These are phyloP conservation scores for Auricularia sp. DNA, from an alignment of 768 basidiomycete genomes.

Conservation along the genomic window DNA sequence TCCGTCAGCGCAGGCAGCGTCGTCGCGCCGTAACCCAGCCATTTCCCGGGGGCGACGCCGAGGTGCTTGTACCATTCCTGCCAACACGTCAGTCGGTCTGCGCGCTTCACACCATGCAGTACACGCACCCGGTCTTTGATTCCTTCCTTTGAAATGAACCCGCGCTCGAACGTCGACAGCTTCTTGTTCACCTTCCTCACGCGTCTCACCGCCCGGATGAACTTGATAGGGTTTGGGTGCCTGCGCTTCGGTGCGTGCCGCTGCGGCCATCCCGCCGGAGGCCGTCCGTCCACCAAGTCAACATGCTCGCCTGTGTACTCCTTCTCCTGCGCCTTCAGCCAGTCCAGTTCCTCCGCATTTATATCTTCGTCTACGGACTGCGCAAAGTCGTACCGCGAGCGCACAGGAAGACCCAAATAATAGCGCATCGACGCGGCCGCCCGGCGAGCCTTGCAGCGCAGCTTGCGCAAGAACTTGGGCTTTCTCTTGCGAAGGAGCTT, in stretches of 20 bases:
- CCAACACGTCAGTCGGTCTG: neutral
- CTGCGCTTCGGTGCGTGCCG: neutral
- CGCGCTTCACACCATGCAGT: neutral
- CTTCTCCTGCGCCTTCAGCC: neutral
- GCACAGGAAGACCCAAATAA: neutral
- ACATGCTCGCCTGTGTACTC: neutral
- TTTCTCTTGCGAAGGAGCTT: slow-evolving; percentile 23
- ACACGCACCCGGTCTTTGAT: slow-evolving; percentile 45
- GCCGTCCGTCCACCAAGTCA: neutral
- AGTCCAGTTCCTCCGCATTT: neutral
- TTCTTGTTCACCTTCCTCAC: slow-evolving; percentile 55
- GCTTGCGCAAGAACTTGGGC: slow-evolving; percentile 3
- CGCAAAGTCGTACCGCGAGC: neutral
- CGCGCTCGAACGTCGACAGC: slow-evolving; percentile 62
- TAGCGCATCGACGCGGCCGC: neutral
- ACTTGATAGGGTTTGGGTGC: slow-evolving; percentile 18
- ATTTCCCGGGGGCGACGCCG: slow-evolving; percentile 79
- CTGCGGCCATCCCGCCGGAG: neutral
- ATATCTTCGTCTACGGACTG: no score
- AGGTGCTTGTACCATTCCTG: slow-evolving; percentile 77
- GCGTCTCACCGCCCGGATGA: slow-evolving; percentile 50
- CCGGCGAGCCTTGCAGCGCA: neutral
- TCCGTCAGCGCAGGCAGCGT: slow-evolving; percentile 76
- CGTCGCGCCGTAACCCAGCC: slow-evolving; percentile 78
- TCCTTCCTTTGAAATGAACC: slow-evolving; percentile 70